These are phyloP conservation scores for Ajuga reptans DNA, from an alignment of 305 asterid genomes.

Conservation along the genomic window DNA sequence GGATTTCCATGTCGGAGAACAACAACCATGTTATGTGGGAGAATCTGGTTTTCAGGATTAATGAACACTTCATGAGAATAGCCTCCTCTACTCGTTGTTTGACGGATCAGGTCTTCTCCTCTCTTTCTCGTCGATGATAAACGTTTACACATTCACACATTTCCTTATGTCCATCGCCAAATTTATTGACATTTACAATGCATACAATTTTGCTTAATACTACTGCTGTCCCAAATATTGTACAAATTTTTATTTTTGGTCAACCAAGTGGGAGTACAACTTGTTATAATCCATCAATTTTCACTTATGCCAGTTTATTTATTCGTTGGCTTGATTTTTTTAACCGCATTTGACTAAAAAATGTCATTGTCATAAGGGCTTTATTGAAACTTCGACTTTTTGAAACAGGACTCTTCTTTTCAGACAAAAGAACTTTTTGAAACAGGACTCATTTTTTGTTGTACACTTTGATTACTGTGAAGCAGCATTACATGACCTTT, in stretches of 20 bases:
- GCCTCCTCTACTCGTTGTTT: slow-evolving; percentile 55
- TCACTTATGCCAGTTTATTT: no score
- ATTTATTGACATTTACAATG: not conserved
- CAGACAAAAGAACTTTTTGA: not conserved
- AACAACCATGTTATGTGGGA: slow-evolving; percentile 68
- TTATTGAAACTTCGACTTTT: no score
- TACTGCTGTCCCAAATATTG: no score
- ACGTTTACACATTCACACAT: not conserved
- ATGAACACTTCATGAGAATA: slow-evolving; percentile 51
- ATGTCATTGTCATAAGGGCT: no score
- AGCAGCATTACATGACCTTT: no score
- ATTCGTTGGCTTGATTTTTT: no score
- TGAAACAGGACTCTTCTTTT: not conserved
- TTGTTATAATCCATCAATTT: no score
- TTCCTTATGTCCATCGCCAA: not conserved
- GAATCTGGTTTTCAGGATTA: slow-evolving; percentile 42
- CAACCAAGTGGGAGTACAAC: no score
- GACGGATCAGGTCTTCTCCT: slow-evolving; percentile 48
- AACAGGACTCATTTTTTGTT: no score
- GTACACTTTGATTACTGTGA: no score
- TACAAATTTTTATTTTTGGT: no score
- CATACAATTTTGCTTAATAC: not conserved
- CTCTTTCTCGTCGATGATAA: slow-evolving; percentile 1
- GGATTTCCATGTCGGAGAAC: slow-evolving; percentile 54
- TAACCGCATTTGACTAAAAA: no score